Conservation (phyloP, 2,329 filamentous ascomycete species). For the Aspergillus pseudoterreus region DNA sequence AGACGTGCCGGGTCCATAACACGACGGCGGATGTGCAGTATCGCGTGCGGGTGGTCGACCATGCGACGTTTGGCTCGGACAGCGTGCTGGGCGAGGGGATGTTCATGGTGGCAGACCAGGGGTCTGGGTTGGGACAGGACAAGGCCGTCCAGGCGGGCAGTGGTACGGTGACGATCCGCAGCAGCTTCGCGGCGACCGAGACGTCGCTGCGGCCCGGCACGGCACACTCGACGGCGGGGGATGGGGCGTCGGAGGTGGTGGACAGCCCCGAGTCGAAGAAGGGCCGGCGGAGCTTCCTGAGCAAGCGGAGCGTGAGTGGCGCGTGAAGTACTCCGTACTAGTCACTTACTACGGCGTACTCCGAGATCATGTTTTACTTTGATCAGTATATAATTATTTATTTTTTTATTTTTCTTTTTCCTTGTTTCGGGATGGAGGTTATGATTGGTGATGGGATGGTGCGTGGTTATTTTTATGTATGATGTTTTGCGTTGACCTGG, state of each 20-base stretch:
- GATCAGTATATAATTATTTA: neutral
- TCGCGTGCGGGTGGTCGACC: constrained; percentile 79
- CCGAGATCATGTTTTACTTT: neutral
- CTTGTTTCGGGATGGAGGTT: neutral
- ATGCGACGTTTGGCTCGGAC: constrained; percentile 79
- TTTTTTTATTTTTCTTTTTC: neutral
- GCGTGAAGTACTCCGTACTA: constrained; percentile 10
- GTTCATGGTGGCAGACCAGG: constrained; percentile 88
- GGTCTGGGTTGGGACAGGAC: constrained; percentile 59
- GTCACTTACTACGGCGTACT: too few relatives aligned
- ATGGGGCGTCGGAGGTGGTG: constrained; percentile 21
- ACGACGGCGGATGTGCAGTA: constrained; percentile 75
- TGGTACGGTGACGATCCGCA: constrained; percentile 70
- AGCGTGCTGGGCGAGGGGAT: constrained; percentile 77
- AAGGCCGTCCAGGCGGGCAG: constrained; percentile 71
- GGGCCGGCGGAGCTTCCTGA: constrained; percentile 45
- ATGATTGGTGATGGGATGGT: too few relatives aligned
- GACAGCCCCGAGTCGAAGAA: constrained; percentile 43
- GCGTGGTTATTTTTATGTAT: too few relatives aligned
- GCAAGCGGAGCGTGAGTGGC: constrained; percentile 39
- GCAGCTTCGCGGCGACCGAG: constrained; percentile 61
- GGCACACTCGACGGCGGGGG: constrained; percentile 30
- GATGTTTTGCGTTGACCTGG: too few relatives aligned
- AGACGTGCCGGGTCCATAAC: constrained; percentile 74
- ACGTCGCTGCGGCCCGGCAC: constrained; percentile 33